Evolutionary conservation across 495 filamentous ascomycete genomes (phyloP), one percentile per base, ranked within the genome.

Genomic region (Penicillium verhagenii): DNA sequence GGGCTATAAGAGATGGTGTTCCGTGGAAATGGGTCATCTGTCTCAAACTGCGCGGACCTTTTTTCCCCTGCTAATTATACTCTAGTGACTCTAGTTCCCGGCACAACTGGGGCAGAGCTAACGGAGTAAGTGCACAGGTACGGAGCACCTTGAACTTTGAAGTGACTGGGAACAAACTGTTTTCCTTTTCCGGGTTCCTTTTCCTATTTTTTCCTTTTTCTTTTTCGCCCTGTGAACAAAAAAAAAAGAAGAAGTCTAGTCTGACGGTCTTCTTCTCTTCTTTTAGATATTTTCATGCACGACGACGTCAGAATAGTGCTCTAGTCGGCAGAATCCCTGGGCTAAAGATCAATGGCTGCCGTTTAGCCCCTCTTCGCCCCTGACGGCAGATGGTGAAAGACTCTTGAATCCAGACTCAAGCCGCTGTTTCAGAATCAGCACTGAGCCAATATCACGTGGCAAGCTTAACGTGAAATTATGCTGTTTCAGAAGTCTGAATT

Each of bases 21-120:
- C 50, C 56, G 47, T 59, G 56, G 56, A 50, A n/a, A 50, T 51
- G 56, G 50, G 33, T 46, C 50, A 37, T 54, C 45, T 53, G 56
- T 58, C 56, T 58, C 56, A 58, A 53, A 53, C 56, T 40, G n/a
- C 37, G 37, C 37, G 37, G 37, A 23, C 39, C 19, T 11, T 14
- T 11, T 14, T 16, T 24, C 42, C 42, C 23, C 20, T 24, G 11
- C 40, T 10, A 13, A 43, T 43, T 45, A 45, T 7, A 6, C 18
- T 43, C 40, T 10, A 13, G 24, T 43, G 25, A 45, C 14, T 16
- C 18, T 43, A 43, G 23, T 45, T 24, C 23, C 10, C 42, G 39
- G 39, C 39, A 43, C 19, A 43, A 26, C 40, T 26, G 42, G 42
- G 23, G 23, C 42, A 45, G 11, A 18, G 21, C 42, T 24, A 45